Evolutionary conservation across 495 filamentous ascomycete species (phyloP), one percentile per base, ranked within the genome.

Genomic region (Melanomma pulvis-pyrius): DNA sequence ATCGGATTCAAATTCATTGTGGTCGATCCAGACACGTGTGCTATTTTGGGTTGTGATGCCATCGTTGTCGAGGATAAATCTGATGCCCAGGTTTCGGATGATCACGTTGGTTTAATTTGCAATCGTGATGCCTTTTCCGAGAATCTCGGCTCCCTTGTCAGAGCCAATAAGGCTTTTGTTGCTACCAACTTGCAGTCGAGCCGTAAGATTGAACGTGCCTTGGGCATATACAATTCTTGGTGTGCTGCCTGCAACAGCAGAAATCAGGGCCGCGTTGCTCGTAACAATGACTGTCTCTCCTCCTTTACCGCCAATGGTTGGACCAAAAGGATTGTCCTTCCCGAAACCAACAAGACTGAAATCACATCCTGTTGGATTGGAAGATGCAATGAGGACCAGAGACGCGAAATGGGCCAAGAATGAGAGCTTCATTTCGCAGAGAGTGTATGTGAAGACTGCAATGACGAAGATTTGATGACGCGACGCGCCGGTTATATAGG

Each of bases 281-380:
- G 68, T 60, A 7, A 79, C 77, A 2, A 68, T 71, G 24, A 66
- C 67, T 9, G 57, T 68, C 9, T 66, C 46, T 4, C 77, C 77
- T 6, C 71, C 77, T 24, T 60, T 48, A 24, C 77, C 77, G 11
- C 77, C 73, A n/a, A 74, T 79, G 0, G 77, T 79, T 0, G 74
- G 49, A 8, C 80, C 80, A 22, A 78, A 69, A 5, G 76, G 76
- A 65, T 77, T 79, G 36, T 77, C 75, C 22, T 75, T 77, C 21
- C 64, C 74, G 51, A 71, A 79, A 32, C 78, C 77, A n/a, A 66
- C 54, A 36, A 66, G 62, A 22, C 26, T 34, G 52, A 64, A 69
- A 26, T 63, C 59, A 39, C 28, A 52, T 44, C 48, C 55, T 3
- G 54, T 22, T 36, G 61, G 61, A 9, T 9, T 12, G 22, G 60